These are phyloP conservation scores for Sequoia sempervirens DNA, from an alignment of 75 land plant species.

Conservation along the genomic window DNA sequence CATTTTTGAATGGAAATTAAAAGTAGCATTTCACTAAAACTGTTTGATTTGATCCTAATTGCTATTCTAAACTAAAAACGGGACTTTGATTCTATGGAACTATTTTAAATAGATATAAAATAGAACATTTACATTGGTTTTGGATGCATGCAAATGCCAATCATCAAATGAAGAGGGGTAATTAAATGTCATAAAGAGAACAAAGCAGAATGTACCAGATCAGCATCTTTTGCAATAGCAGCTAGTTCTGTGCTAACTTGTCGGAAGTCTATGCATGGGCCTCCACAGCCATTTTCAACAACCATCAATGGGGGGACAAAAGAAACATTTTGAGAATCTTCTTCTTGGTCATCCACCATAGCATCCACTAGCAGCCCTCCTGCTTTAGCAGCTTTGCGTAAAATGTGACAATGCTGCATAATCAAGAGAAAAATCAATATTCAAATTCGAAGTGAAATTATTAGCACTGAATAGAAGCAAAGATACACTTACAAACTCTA, in stretches of 20 bases:
- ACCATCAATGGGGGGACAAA: conserved; percentile 84
- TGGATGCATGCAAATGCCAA: neutral
- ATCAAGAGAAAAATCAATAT: neutral
- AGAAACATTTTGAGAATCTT: conserved; percentile 22
- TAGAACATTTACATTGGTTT: neutral
- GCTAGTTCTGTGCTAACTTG: conserved; percentile 98
- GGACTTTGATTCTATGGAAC: neutral
- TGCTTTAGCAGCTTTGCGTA: conserved; percentile 88
- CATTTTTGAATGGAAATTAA: too few species aligned
- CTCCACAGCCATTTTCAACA: conserved; percentile 96
- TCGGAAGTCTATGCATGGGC: conserved; percentile 92
- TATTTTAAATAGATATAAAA: neutral
- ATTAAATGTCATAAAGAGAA: neutral
- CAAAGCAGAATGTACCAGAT: conserved; percentile 48
- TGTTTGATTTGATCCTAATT: too few species aligned
- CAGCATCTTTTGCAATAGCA: conserved; percentile 89
- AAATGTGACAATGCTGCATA: conserved; percentile 86
- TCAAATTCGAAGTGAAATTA: neutral
- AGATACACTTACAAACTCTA: neutral
- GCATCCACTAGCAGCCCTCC: conserved; percentile 94
- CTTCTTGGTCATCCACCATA: conserved; percentile 41
- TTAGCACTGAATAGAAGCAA: neutral
- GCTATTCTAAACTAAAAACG: too few species aligned
- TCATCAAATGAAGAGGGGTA: conserved; percentile 2
- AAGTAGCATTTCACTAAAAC: too few species aligned